Evolutionary conservation across 2,329 filamentous ascomycete species (phyloP), one percentile per base, ranked within the genome.

Genomic region (Beauveria sp.): DNA sequence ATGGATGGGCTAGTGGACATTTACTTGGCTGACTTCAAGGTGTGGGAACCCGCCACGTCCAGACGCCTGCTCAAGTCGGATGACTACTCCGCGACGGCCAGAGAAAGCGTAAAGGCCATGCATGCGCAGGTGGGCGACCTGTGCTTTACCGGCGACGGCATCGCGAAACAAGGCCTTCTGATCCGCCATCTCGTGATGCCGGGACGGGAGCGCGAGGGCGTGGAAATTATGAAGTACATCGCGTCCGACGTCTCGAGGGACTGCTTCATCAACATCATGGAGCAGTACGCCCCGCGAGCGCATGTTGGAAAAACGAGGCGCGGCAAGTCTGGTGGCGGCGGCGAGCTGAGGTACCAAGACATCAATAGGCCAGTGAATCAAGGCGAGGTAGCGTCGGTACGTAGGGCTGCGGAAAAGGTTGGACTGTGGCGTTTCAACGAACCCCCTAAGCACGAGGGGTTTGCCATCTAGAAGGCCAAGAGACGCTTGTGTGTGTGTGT

Each of bases 1-100:
- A 81, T 96, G 67, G 87, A 95, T 67, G 90, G 90, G 0, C 76
- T 96, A 31, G 85, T 95, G 0, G 90, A 95, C 71, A 91, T 96
- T 50, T 96, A 95, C 70, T 78, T 96, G n/a, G 88, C 90, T 0
- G 90, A 96, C 70, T 95, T 95, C 78, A 95, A 96, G 72, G 85
- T 93, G 10, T 95, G 89, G 90, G 83, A 83, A 31, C 73, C 80
- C 1, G 76, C 73, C 24, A 88, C 88, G 1, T 88, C 88, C 22
- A 87, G 83, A 67, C 80, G 90, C 12, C 76, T 95, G 34, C 80
- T 95, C 42, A 96, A 96, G 71, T 88, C 88, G 3, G 88, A 91
- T 53, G 83, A 91, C 70, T 95, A 93, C 71, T 83, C 87, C 1
- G 76, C 81, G 10, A 84, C 85, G 0, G 90, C 91, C 0, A 85